Evolutionary conservation across 176 grass and related monocot genomes (phyloP), one percentile per base, ranked within the genome.

Genomic region (Cenchrus purpureus): DNA sequence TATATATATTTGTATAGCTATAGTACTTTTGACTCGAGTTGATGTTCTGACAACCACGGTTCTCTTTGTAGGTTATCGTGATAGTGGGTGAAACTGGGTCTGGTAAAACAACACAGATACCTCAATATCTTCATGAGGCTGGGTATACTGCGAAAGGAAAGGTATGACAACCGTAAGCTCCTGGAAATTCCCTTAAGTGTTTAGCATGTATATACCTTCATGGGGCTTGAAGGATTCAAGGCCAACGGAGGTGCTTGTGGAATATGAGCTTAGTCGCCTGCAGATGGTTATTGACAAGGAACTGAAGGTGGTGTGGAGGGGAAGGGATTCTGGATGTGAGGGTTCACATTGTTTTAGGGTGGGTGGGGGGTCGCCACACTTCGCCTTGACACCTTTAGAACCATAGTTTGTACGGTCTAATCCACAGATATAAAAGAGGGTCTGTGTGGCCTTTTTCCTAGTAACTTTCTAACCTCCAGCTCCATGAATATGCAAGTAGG

Each of bases 41-140:
- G 13, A 60, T 59, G 22, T 46, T 48, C 37, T 69, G 37, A 59
- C 40, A 49, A 48, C 42, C 20, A 60, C 8, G 0, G 19, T 69
- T 81, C 4, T 81, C 50, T 81, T 14, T 86, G 57, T 73, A 98
- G 95, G 96, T 98, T 59, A 84, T 98, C 62, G 88, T 98, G 78
- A 95, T 98, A 81, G 96, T 98, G 72, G 96, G 96, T 89, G 96
- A 98, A 85, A 98, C 96, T 28, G 96, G 93, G 60, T 98, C 96
- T 74, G 96, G 95, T 53, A 98, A 98, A 74, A 98, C 96, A 34
- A 98, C 96, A 25, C 96, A 98, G 83, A 98, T 98, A 87, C 96
- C 96, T 48, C 96, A 98, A 71, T 98, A 95, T 85, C 89, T 98
- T 72, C 96, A 98, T 72, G 95, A 98, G 83, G 91, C 93, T 92